Conservation (phyloP, 1,284 basidiomycete genomes). For the Entoloma clypeatum region DNA sequence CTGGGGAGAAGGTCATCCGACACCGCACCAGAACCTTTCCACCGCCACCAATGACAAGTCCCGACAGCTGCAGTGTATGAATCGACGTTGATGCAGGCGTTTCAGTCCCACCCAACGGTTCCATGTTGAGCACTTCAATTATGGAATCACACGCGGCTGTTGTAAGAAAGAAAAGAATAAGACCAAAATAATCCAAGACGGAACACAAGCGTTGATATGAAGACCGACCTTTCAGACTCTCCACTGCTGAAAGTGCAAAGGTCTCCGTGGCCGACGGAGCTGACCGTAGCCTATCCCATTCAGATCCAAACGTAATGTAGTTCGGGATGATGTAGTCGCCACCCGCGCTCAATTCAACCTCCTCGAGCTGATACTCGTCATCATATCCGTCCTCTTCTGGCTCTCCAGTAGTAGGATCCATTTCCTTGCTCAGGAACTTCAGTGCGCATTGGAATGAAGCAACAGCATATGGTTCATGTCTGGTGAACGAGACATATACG, state of each 20-base stretch:
- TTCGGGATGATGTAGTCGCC: constrained; percentile 94
- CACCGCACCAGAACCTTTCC: constrained; percentile 92
- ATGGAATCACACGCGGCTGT: constrained; percentile 89
- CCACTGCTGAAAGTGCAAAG: constrained; percentile 90
- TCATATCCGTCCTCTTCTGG: constrained; percentile 98
- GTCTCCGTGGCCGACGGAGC: constrained; percentile 86
- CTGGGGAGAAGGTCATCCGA: constrained; percentile 92
- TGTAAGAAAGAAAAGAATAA: constrained; percentile 12
- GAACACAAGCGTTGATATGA: not conserved
- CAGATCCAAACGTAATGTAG: constrained; percentile 86
- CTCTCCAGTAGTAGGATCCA: constrained; percentile 94
- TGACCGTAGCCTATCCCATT: constrained; percentile 90
- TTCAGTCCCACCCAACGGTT: constrained; percentile 89
- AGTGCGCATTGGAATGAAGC: constrained; percentile 93
- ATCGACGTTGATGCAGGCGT: constrained; percentile 78
- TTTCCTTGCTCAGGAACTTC: constrained; percentile 96
- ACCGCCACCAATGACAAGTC: constrained; percentile 83
- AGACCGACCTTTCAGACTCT: constrained; percentile 81
- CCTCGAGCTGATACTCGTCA: constrained; percentile 98
- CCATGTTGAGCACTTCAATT: constrained; percentile 95
- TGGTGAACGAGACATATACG: constrained; percentile 93
- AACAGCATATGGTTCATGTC: constrained; percentile 74
- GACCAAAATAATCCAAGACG: constrained; percentile 8
- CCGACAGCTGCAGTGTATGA: constrained; percentile 93
- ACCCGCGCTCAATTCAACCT: constrained; percentile 87